Evolutionary conservation across 2,329 filamentous ascomycete species (phyloP).

Genomic region (Pseudogymnoascus sp.): DNA sequence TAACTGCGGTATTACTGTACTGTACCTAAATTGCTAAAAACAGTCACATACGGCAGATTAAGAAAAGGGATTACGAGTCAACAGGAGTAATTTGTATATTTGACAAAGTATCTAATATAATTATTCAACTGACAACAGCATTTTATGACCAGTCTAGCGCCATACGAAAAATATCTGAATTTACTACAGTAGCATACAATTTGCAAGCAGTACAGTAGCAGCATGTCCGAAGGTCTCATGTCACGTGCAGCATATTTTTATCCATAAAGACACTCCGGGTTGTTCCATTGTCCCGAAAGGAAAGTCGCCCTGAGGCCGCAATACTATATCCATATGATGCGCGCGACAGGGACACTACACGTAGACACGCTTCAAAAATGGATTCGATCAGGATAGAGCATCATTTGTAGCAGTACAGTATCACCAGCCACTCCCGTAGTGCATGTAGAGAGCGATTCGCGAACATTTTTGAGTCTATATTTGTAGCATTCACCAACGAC

Average conservation of each 20-base stretch:
- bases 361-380: not conserved
- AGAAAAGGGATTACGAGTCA: not conserved
- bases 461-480: conserved; percentile 2
- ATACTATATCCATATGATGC: not conserved
- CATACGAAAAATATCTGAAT: not conserved
- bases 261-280: not conserved
- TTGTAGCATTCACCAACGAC: conserved; percentile 2
- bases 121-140: not conserved
- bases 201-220: not conserved
- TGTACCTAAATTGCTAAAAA: not conserved
- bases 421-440: not conserved
- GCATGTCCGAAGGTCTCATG: not conserved
- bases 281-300: not conserved
- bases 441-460: not conserved
- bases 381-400: not conserved
- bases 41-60: not conserved
- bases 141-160: not conserved
- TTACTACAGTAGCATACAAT: not conserved
- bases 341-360: not conserved
- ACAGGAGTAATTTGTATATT: not conserved
- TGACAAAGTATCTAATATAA: not conserved
- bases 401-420: not conserved
- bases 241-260: conserved; percentile 4
- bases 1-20: not conserved
- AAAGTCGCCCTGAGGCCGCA: not conserved